Evolutionary conservation across 2,329 filamentous ascomycete species (phyloP), one percentile per base, ranked within the genome.

Genomic region (Botrytis tulipae): DNA sequence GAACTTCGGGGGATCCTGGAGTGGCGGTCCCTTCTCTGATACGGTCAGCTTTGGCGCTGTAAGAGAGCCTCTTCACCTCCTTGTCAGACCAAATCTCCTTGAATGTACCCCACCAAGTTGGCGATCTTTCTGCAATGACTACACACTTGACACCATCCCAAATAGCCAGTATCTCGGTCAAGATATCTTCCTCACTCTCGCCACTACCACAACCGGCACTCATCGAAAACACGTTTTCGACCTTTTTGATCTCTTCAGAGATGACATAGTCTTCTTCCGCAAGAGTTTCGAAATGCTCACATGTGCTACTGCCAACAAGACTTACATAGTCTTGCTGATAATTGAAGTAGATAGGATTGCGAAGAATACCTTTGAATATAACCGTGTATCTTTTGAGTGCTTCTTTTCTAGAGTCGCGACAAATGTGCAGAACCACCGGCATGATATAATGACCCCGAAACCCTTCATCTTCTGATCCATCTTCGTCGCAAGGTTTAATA

Each of bases 31-130:
- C 16, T 12, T 46, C 20, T 2, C 42, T 48, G 40, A n/a, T 69
- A 37, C n/a, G n/a, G 9, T 57, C n/a, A 60, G 62, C 37, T 40
- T 68, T 69, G 51, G 59, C 51, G 10, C 14, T 7, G 7, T 10
- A 20, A 25, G 46, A 61, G 1, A 69, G 42, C 18, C 8, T 51
- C 22, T 46, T 40, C 29, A 73, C 29, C 51, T 73, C 63, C 25
- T 16, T 29, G 40, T 73, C 54, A 12, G 71, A 73, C 71, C 71
- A 73, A 2, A 73, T 73, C 51, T 73, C 63, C 20, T 73, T 73
- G 42, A 40, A 60, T 37, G 61, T 61, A 18, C 71, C 63, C 71
- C 51, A 73, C 71, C 71, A 73, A 9, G 71, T 69, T 18, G 71
- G 51, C 12, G 20, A 40, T 20, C 35, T 57, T 42, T 73, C 71